phyloP scores from a whole-genome alignment of 306 rosid genomes.

The Hippophae tibetana region DNA sequence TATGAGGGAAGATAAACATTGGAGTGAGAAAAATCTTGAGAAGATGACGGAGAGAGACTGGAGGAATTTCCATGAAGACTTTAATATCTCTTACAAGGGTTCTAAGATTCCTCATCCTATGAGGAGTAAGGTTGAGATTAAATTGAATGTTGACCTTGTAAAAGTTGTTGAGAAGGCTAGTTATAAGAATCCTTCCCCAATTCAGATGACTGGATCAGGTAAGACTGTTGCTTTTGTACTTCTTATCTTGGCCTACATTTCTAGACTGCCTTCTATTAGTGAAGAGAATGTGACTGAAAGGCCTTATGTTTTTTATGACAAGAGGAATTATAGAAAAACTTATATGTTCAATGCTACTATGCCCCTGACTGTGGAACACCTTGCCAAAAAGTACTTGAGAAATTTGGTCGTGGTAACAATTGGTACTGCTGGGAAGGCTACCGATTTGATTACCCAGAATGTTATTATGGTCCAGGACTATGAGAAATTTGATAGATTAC shows the following conservation, averaged over 20 bases:
- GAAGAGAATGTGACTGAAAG: constrained; percentile 92
- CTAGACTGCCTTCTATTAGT: constrained; percentile 70
- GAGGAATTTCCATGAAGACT: too few relatives aligned
- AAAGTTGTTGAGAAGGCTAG: constrained; percentile 51
- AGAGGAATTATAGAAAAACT: constrained; percentile 53
- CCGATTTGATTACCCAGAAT: constrained; percentile 72
- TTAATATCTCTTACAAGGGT: too few relatives aligned
- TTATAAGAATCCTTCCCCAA: constrained; percentile 76
- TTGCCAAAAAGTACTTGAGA: constrained; percentile 73
- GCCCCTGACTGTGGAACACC: too few relatives aligned
- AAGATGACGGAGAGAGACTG: too few relatives aligned
- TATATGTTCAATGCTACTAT: constrained; percentile 93
- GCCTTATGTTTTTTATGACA: constrained; percentile 81
- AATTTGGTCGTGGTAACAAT: constrained; percentile 83
- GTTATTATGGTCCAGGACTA: constrained; percentile 53
- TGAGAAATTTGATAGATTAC: constrained; percentile 32
- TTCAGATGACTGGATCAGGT: constrained; percentile 95
- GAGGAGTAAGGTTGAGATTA: constrained; percentile 50
- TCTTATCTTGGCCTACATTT: constrained; percentile 78
- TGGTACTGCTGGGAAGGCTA: constrained; percentile 79
- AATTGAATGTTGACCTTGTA: constrained; percentile 19
- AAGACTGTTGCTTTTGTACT: constrained; percentile 91
- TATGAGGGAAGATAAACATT: too few relatives aligned
- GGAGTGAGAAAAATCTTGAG: too few relatives aligned
- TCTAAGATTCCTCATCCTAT: too few relatives aligned